Percentiles rank a stretch among this genome's conserved stretches.
Evolutionary conservation across 2,329 filamentous ascomycete genomes (phyloP).

Genomic region (Paradendryphiella salina): DNA sequence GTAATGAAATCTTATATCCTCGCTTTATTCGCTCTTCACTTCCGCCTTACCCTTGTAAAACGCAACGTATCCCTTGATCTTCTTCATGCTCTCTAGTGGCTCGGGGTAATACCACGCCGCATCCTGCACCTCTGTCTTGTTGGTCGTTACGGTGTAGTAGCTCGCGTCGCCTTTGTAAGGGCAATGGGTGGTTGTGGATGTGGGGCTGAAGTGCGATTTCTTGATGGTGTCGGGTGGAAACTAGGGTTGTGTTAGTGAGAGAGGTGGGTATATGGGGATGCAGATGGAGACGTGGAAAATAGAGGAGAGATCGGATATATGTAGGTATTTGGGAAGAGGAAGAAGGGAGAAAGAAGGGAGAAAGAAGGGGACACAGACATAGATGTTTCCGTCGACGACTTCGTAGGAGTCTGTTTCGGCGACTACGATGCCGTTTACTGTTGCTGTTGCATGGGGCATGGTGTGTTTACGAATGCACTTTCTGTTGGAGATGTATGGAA

Average conservation of each 20-base stretch:
- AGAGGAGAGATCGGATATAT: no score
- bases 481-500: background rate
- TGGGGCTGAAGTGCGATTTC: constrained; percentile 51
- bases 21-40: constrained; percentile 16
- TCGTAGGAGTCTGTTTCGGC: constrained; percentile 58
- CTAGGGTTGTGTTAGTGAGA: constrained; percentile 10
- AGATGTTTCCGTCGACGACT: constrained; percentile 63
- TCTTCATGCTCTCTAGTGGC: constrained; percentile 54
- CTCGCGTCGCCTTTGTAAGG: constrained; percentile 62
- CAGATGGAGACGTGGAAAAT: background rate
- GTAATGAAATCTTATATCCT: constrained; percentile 4
- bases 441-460: constrained; percentile 51
- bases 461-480: background rate
- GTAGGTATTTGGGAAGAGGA: no score
- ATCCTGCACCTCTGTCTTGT: constrained; percentile 55
- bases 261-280: background rate
- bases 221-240: constrained; percentile 51
- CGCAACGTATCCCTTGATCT: constrained; percentile 60
- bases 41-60: constrained; percentile 57
- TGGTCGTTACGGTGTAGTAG: constrained; percentile 59
- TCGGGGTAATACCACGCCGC: constrained; percentile 64
- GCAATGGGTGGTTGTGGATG: constrained; percentile 55
- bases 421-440: constrained; percentile 54
- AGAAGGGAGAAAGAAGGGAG: no score
- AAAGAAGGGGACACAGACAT: constrained; percentile 44